phyloP scores from a whole-genome alignment of 1,284 basidiomycete genomes.

The Ceratobasidium sp. region DNA sequence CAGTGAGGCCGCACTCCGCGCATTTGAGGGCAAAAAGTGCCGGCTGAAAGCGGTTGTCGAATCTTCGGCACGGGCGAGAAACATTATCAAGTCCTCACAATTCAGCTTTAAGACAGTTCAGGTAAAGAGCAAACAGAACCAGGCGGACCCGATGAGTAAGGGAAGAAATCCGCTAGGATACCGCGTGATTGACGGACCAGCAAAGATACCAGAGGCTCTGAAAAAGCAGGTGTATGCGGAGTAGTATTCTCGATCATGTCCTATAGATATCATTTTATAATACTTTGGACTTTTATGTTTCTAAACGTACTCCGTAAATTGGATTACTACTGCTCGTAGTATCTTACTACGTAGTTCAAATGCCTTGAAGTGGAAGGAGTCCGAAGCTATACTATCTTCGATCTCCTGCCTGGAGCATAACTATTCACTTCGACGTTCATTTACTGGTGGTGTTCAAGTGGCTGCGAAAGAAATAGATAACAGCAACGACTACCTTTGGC shows the following conservation, averaged over 20 bases:
- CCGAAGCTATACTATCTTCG: too few species aligned
- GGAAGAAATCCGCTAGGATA: conserved; percentile 1
- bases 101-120: conserved; percentile 6
- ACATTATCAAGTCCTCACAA: background rate
- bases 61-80: background rate
- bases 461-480: too few species aligned
- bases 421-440: too few species aligned
- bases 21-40: background rate
- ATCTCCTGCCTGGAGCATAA: too few species aligned
- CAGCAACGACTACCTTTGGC: too few species aligned
- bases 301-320: too few species aligned
- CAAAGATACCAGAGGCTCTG: background rate
- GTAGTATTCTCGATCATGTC: background rate
- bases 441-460: too few species aligned
- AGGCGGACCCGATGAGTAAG: conserved; percentile 20
- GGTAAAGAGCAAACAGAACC: conserved; percentile 9
- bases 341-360: too few species aligned
- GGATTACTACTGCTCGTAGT: too few species aligned
- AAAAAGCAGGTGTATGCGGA: background rate
- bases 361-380: too few species aligned
- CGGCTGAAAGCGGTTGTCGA: background rate
- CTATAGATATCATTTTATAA: too few species aligned
- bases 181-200: background rate
- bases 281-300: too few species aligned
- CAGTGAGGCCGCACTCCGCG: background rate